These are phyloP conservation scores for Lepiota brunneoincarnata DNA, from an alignment of 768 basidiomycete species.

Conservation along the genomic window DNA sequence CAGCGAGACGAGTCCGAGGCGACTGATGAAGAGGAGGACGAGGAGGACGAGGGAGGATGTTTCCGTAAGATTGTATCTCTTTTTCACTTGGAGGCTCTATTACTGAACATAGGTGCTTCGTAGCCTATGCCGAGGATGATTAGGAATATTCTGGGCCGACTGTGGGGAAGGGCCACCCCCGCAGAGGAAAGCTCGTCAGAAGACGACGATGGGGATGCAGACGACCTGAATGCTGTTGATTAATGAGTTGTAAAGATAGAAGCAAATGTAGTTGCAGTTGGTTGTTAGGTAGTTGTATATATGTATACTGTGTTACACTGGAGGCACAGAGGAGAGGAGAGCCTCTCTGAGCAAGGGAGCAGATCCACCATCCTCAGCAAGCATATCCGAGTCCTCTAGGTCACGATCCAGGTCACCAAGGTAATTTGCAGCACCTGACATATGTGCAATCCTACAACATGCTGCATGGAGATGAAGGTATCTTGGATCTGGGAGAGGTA, in stretches of 20 bases:
- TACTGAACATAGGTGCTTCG: neutral
- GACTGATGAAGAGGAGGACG: constrained; percentile 19
- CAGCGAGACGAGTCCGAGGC: constrained; percentile 21
- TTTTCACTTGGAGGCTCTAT: neutral
- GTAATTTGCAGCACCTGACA: constrained; percentile 15
- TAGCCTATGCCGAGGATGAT: constrained; percentile 63
- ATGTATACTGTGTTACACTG: no score
- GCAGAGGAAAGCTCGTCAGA: constrained; percentile 37
- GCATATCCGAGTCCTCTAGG: neutral
- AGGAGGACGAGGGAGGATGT: constrained; percentile 40
- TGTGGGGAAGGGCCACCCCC: constrained; percentile 45
- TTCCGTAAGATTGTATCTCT: constrained; percentile 37
- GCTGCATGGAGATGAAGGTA: constrained; percentile 17
- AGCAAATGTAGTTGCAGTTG: no score
- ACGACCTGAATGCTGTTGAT: constrained; percentile 10
- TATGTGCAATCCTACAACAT: constrained; percentile 12
- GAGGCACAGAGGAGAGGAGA: no score
- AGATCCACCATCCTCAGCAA: constrained; percentile 8
- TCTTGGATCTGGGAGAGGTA: constrained; percentile 14
- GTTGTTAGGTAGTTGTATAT: no score
- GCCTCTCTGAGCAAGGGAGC: no score
- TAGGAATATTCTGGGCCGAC: constrained; percentile 54
- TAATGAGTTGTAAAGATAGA: neutral
- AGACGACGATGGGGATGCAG: constrained; percentile 25
- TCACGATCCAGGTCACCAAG: constrained; percentile 9